Conservation (phyloP, 768 basidiomycete genomes). For the Polyporus arcularius region DNA sequence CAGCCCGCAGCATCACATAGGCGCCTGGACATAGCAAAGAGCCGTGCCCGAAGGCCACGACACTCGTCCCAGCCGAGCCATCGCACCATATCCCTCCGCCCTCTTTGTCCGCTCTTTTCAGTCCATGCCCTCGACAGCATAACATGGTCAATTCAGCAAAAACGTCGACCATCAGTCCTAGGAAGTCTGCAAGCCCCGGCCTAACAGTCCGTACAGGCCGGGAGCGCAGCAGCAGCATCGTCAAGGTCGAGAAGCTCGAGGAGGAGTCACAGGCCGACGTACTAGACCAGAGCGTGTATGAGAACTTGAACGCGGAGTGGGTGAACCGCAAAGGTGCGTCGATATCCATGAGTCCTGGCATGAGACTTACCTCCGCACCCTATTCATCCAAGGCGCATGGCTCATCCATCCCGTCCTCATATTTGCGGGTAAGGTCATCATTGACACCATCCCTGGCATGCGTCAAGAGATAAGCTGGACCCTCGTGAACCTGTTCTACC, state of each 20-base stretch:
- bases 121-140: not conserved
- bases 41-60: conserved; percentile 12
- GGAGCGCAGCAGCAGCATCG: conserved; percentile 61
- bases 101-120: not conserved
- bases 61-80: not conserved
- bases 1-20: conserved; percentile 5
- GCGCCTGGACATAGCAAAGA: not conserved
- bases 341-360: not conserved
- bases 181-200: conserved; percentile 17
- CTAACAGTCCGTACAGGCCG: conserved; percentile 26
- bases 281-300: conserved; percentile 77
- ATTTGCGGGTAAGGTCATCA: conserved; percentile 83
- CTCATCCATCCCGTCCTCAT: conserved; percentile 95
- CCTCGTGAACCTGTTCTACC: conserved; percentile 86
- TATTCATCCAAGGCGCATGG: conserved; percentile 78
- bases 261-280: conserved; percentile 71
- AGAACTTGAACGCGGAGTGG: conserved; percentile 90
- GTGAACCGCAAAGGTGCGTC: conserved; percentile 85
- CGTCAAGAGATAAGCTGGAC: conserved; percentile 96
- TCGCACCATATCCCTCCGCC: conserved; percentile 4
- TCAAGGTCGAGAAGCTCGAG: conserved; percentile 84
- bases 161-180: conserved; percentile 14
- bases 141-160: conserved; percentile 12
- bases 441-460: conserved; percentile 95
- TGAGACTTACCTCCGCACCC: not conserved